Evolutionary conservation across 169 alveolate species (phyloP), one percentile per base, ranked within the genome.

Genomic region (Plasmodium reichenowi): DNA sequence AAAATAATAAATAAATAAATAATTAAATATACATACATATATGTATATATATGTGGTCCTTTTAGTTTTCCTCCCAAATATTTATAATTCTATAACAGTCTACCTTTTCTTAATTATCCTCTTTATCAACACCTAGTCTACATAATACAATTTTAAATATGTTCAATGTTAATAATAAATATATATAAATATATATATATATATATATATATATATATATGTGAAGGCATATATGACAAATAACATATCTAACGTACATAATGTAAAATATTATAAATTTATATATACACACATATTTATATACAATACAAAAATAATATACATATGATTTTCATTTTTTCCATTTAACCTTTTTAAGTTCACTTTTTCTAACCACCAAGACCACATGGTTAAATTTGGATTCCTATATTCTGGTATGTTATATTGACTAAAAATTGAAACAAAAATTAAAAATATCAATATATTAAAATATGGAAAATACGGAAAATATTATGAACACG

Each of bases 301-400:
- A 72, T 38, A 26, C 22, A 10, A 26, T 72, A 10, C 43, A 20
- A 72, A 17, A 15, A 50, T 17, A 48, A 75, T 60, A 56, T 66
- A 8, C 45, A 63, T 54, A n/a, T 72, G 13, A 12, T n/a, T 22
- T 72, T 59, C 59, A n/a, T 45, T 48, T 38, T 74, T 26, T 24
- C 20, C 15, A 9, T 56, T 52, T 15, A 64, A 76, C 89, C 89
- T 76, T 32, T 76, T 76, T 59, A 32, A 54, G 76, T 66, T 68
- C 8, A 76, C 89, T 76, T 76, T 76, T 52, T 76, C 89, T 10
- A 76, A 68, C 89, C 89, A 76, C 89, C 89, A 76, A 43, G 89
- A 15, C 89, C 89, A 76, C 89, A 63, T 64, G 67, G 89, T 63
- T 76, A 76, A 71, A 26, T 76, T 76, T 45, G 89, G 89, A 64